Evolutionary conservation across 176 grass and related monocot genomes (phyloP).

Genomic region (Avena insularis): DNA sequence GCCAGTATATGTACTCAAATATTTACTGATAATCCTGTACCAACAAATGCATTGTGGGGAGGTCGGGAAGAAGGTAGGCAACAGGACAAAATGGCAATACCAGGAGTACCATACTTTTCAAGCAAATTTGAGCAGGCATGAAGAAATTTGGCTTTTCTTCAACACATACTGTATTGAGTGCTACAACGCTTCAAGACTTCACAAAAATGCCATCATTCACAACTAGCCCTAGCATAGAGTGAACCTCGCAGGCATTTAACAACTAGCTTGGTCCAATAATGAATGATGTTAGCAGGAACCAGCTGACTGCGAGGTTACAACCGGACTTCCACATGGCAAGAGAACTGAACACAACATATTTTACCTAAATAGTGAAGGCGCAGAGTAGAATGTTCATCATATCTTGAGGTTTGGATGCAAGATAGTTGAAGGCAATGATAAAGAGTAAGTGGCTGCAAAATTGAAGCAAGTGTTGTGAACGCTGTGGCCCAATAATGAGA

Average conservation of each 20-base stretch:
- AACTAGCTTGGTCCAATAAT: conserved; percentile 4
- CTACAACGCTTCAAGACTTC: neutral
- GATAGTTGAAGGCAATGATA: conserved; percentile 86
- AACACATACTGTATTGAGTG: conserved; percentile 10
- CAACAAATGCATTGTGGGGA: neutral
- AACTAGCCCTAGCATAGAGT: conserved; percentile 20
- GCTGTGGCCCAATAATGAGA: neutral
- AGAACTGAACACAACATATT: conserved; percentile 24
- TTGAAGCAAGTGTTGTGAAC: conserved; percentile 10
- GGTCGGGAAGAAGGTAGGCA: neutral
- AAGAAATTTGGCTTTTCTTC: conserved; percentile 19
- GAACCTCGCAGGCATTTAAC: conserved; percentile 5
- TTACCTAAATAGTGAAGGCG: conserved; percentile 98
- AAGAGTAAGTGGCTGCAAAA: conserved; percentile 81
- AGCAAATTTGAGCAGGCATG: conserved; percentile 4
- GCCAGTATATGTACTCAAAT: neutral
- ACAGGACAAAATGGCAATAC: neutral
- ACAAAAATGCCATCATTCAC: conserved; percentile 7
- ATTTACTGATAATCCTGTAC: conserved; percentile 10
- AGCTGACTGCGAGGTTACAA: conserved; percentile 13
- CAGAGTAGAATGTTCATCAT: conserved; percentile 53
- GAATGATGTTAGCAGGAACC: neutral
- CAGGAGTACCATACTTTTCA: neutral
- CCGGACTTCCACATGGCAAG: neutral
- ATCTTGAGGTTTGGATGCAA: conserved; percentile 48